These are phyloP conservation scores for Ogataea naganishii DNA, from an alignment of 805 yeast genomes.

Conservation along the genomic window DNA sequence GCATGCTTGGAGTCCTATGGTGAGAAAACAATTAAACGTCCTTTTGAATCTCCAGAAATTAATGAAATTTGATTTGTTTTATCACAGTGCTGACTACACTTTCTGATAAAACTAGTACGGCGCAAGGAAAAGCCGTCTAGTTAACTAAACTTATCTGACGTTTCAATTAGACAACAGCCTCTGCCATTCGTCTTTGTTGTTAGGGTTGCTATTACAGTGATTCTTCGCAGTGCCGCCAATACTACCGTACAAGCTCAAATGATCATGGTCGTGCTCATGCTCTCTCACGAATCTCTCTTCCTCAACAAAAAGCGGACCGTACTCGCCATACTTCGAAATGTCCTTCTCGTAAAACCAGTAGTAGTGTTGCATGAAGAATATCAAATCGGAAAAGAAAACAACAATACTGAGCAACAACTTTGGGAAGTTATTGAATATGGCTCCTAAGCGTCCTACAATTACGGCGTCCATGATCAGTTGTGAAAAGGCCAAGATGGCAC, in stretches of 20 bases:
- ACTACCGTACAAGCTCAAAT: slow-evolving; percentile 3
- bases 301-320: slow-evolving; percentile 17
- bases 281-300: slow-evolving; percentile 23
- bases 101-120: too few species aligned
- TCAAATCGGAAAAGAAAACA: slow-evolving; percentile 19
- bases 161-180: too few species aligned
- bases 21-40: too few species aligned
- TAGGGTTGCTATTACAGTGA: slow-evolving; percentile 8
- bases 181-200: slow-evolving; percentile 18
- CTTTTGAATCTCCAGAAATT: too few species aligned
- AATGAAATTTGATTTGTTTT: too few species aligned
- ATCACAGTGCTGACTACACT: too few species aligned
- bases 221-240: background rate
- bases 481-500: slow-evolving; percentile 20
- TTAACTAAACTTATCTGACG: too few species aligned
- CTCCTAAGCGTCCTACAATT: slow-evolving; percentile 12
- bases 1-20: too few species aligned
- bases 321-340: slow-evolving; percentile 13
- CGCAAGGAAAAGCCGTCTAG: too few species aligned
- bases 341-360: slow-evolving; percentile 19
- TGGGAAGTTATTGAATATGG: slow-evolving; percentile 23
- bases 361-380: slow-evolving; percentile 26
- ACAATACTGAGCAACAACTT: slow-evolving; percentile 22
- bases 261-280: slow-evolving; percentile 25
- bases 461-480: slow-evolving; percentile 23